phyloP scores from a whole-genome alignment of 1,139 yeast species.

The Geotrichum reessii region DNA sequence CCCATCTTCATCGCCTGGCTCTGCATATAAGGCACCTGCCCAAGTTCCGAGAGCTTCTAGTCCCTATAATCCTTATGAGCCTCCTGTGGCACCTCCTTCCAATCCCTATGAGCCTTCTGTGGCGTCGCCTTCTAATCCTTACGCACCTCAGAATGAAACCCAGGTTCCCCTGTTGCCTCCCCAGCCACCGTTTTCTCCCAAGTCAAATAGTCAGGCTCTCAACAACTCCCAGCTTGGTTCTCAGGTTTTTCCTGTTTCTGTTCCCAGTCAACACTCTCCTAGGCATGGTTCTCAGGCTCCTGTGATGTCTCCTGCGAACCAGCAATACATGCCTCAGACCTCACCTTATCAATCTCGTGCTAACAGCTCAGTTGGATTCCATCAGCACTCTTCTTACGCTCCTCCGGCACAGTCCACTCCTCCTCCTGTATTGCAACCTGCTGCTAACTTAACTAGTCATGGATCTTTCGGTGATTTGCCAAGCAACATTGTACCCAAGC shows the following conservation, averaged over 20 bases:
- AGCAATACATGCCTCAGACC: not conserved
- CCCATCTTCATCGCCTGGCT: constrained; percentile 6
- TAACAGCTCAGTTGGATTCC: not conserved
- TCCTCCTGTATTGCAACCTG: constrained; percentile 8
- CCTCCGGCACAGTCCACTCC: not conserved
- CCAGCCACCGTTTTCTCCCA: not conserved
- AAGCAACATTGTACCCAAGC: not conserved
- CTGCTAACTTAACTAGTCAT: not conserved
- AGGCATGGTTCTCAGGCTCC: not conserved
- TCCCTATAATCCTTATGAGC: constrained; percentile 10
- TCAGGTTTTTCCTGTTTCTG: not conserved
- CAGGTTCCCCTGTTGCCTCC: not conserved
- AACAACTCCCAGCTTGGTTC: not conserved
- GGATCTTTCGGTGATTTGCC: constrained; percentile 11
- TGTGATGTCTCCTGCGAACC: not conserved
- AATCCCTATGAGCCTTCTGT: constrained; percentile 9
- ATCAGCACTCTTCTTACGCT: not conserved
- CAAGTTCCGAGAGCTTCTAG: constrained; percentile 3
- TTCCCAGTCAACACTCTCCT: not conserved
- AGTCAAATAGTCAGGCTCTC: not conserved
- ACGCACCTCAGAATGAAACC: constrained; percentile 1
- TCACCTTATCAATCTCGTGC: constrained; percentile 1
- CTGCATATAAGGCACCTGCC: not conserved
- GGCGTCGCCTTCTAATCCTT: constrained; percentile 6
- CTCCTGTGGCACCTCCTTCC: constrained; percentile 1